Evolutionary conservation across 2,329 filamentous ascomycete species (phyloP), one percentile per base, ranked within the genome.

Genomic region (Diplocarpon rosae): DNA sequence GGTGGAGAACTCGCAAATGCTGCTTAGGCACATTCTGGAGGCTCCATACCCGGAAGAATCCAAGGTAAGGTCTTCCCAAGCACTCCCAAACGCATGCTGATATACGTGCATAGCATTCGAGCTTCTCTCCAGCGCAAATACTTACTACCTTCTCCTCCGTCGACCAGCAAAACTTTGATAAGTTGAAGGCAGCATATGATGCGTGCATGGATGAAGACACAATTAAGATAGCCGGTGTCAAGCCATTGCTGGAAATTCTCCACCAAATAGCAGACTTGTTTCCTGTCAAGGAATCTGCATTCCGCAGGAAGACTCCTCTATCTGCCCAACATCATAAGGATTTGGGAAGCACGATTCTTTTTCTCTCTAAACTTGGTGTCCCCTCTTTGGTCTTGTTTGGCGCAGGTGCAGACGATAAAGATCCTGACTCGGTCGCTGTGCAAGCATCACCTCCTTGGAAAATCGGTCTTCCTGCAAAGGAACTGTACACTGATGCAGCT

Each of bases 91-190:
- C 20, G 37, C n/a, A 36, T 10, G 17, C 33, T 36, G 9, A 33
- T 37, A 10, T n/a, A 24, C 49, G 14, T 28, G 11, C 46, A n/a
- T 51, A 71, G 68, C 70, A 72, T 51, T 73, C 71, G 5, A 62
- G 62, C 41, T 72, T 72, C 51, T 74, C 69, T 36, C 70, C 67
- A 14, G 56, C 56, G 41, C 62, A 65, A 39, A 59, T 71, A 10
- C 42, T 52, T 8, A 49, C 54, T 9, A 39, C 60, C 2, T 57
- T 64, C 11, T 65, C 67, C 35, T 68, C 66, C 2, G 64, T 66
- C 1, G 76, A 81, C 46, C 67, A 75, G 55, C 62, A 72, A 27
- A 86, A 83, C 57, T 85, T 85, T 56, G 63, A 74, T 48, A 80
- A 81, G 60, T 65, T 86, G 56, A 75, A 81, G 59, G 63, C 70